Evolutionary conservation across 352 stramenopile genomes (phyloP).

Genomic region (Globisporangium okanoganense): DNA sequence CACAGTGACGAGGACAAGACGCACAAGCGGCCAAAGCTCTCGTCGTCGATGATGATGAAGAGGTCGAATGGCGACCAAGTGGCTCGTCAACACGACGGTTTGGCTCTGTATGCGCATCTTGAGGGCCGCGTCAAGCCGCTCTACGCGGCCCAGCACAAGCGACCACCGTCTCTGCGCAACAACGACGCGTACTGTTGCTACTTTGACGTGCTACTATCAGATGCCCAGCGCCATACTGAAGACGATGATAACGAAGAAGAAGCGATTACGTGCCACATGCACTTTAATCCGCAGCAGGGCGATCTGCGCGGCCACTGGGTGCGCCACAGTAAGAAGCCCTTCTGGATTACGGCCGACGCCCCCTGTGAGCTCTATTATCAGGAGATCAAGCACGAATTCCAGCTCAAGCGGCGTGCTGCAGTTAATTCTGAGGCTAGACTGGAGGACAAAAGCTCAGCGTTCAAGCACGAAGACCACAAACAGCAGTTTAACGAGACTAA

Average conservation of each 20-base stretch:
- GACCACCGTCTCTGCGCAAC: background rate
- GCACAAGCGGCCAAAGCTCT: slow-evolving; percentile 26
- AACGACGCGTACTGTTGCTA: slow-evolving; percentile 37
- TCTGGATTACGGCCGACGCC: slow-evolving; percentile 15
- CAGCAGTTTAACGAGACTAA: background rate
- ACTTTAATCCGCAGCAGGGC: slow-evolving; percentile 16
- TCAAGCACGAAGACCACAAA: background rate
- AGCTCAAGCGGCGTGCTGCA: background rate
- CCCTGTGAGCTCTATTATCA: slow-evolving; percentile 16
- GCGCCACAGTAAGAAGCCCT: slow-evolving; percentile 10
- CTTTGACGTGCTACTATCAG: slow-evolving; percentile 31
- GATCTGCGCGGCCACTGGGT: slow-evolving; percentile 3
- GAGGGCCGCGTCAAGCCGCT: slow-evolving; percentile 18
- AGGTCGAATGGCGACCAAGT: background rate
- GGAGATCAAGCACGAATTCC: slow-evolving; percentile 10
- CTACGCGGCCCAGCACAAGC: background rate
- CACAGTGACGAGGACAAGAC: slow-evolving; percentile 10
- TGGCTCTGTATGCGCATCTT: slow-evolving; percentile 5
- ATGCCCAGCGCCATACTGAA: slow-evolving; percentile 14
- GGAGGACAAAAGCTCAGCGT: background rate
- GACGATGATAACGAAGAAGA: slow-evolving; percentile 36
- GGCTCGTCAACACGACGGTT: background rate
- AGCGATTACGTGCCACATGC: slow-evolving; percentile 37
- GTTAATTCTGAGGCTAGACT: background rate
- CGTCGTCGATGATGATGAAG: background rate